Percentiles rank a stretch among this genome's conserved stretches.
phyloP scores from a whole-genome alignment of 257 asterid species.

The Nicotiana obtusifolia region DNA sequence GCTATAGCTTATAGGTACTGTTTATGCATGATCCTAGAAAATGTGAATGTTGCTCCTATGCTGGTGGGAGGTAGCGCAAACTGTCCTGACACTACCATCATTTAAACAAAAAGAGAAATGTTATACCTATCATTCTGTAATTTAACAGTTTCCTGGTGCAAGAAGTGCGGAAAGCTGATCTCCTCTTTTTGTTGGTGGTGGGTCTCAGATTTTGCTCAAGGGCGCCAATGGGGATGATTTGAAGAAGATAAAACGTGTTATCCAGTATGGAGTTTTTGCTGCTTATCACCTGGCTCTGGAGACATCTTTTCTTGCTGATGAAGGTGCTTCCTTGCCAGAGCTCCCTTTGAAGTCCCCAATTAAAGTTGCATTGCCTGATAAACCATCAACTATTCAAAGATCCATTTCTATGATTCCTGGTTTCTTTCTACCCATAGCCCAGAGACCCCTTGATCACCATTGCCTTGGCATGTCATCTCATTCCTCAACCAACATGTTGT shows the following conservation, averaged over 20 bases:
- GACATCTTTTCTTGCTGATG: conserved; percentile 97
- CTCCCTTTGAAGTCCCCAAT: conserved; percentile 67
- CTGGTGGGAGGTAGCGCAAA: too few species aligned
- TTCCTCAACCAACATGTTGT: conserved; percentile 31
- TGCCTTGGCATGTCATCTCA: neutral
- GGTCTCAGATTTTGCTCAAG: conserved; percentile 70
- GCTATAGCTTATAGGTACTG: neutral
- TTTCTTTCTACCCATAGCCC: conserved; percentile 48
- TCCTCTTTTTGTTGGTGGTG: neutral
- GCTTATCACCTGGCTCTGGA: conserved; percentile 97
- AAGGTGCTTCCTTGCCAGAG: conserved; percentile 90
- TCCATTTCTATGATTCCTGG: conserved; percentile 77
- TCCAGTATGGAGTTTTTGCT: conserved; percentile 92
- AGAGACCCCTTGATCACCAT: conserved; percentile 29
- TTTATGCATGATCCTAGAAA: neutral
- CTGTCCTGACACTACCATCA: too few species aligned
- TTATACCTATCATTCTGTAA: neutral
- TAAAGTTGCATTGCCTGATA: conserved; percentile 72
- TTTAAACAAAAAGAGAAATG: neutral
- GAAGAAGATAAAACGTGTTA: conserved; percentile 87
- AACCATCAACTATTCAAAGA: conserved; percentile 54
- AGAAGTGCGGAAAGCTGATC: neutral
- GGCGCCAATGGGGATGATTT: conserved; percentile 85
- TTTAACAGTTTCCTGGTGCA: neutral
- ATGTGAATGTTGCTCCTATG: neutral